A percentile compares a stretch with the other conserved stretches of the same genome.
Evolutionary conservation across 2,329 filamentous ascomycete species (phyloP).

Genomic region (Colletotrichum melonis): DNA sequence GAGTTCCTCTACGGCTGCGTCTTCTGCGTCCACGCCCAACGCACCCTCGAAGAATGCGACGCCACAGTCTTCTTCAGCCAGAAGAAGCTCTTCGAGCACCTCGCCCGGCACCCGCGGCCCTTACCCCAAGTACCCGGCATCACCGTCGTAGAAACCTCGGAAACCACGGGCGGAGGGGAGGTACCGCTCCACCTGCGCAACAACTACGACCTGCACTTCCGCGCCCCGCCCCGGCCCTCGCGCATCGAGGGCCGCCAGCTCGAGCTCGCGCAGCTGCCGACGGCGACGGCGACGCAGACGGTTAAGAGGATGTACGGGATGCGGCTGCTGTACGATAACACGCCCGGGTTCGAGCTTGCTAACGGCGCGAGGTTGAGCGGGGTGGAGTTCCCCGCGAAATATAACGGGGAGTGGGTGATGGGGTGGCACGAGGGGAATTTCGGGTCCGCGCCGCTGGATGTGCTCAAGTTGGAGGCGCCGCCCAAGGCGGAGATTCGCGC

Average conservation of each 20-base stretch:
- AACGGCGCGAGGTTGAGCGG: constrained; percentile 62
- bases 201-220: constrained; percentile 66
- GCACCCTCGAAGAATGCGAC: constrained; percentile 64
- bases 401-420: constrained; percentile 67
- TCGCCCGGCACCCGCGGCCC: constrained; percentile 65
- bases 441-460: constrained; percentile 61
- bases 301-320: constrained; percentile 60
- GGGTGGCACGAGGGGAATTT: constrained; percentile 66
- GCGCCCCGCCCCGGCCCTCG: constrained; percentile 51
- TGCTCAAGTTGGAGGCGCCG: constrained; percentile 60
- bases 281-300: constrained; percentile 58
- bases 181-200: constrained; percentile 52
- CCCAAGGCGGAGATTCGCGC: constrained; percentile 58
- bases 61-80: constrained; percentile 68
- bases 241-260: constrained; percentile 53
- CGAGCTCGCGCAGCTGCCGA: constrained; percentile 56
- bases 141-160: constrained; percentile 57
- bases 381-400: constrained; percentile 61
- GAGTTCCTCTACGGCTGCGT: constrained; percentile 66
- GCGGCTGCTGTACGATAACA: constrained; percentile 56
- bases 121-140: constrained; percentile 61
- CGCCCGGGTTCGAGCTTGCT: constrained; percentile 58
- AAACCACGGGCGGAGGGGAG: constrained; percentile 40
- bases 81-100: constrained; percentile 63
- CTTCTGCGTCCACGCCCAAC: constrained; percentile 63